A percentile compares a stretch with the other conserved stretches of the same genome.
Conservation (phyloP, 495 filamentous ascomycete species). For the Pyrenula massariospora region DNA sequence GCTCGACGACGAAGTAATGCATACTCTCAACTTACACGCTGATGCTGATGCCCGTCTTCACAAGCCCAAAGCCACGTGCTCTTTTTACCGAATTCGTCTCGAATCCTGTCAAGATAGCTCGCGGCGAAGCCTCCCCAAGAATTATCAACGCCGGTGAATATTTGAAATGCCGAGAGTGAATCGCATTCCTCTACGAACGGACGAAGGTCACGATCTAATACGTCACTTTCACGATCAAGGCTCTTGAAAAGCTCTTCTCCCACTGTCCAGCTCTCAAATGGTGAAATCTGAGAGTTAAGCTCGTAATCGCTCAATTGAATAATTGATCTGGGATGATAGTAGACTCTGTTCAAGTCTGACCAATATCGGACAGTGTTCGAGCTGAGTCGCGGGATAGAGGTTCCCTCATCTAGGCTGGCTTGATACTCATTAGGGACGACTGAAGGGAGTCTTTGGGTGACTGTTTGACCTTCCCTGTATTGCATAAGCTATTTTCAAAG, state of each 20-base stretch:
- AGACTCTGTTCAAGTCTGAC: slow-evolving; percentile 88
- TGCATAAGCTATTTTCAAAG: not conserved
- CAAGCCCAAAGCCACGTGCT: slow-evolving; percentile 78
- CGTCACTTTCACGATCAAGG: slow-evolving; percentile 74
- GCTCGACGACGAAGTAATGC: slow-evolving; percentile 3
- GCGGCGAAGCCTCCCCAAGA: slow-evolving; percentile 87
- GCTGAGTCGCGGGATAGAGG: slow-evolving; percentile 45
- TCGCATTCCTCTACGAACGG: slow-evolving; percentile 89
- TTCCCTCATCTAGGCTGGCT: slow-evolving; percentile 58
- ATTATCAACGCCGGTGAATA: slow-evolving; percentile 71
- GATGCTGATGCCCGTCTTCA: slow-evolving; percentile 46
- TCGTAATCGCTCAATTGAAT: slow-evolving; percentile 85
- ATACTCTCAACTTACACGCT: slow-evolving; percentile 37
- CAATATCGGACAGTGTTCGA: slow-evolving; percentile 74
- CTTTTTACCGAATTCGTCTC: slow-evolving; percentile 86
- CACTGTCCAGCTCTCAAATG: slow-evolving; percentile 69
- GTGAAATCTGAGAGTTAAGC: slow-evolving; percentile 59
- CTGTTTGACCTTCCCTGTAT: slow-evolving; percentile 57
- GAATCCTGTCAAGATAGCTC: slow-evolving; percentile 64
- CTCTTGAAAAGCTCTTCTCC: slow-evolving; percentile 75
- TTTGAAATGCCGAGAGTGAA: slow-evolving; percentile 75
- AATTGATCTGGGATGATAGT: slow-evolving; percentile 82
- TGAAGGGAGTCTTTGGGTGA: slow-evolving; percentile 50
- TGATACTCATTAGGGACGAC: slow-evolving; percentile 68
- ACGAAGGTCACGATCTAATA: slow-evolving; percentile 80